Conservation (phyloP, 768 basidiomycete species). For the Podaxis sp. region DNA sequence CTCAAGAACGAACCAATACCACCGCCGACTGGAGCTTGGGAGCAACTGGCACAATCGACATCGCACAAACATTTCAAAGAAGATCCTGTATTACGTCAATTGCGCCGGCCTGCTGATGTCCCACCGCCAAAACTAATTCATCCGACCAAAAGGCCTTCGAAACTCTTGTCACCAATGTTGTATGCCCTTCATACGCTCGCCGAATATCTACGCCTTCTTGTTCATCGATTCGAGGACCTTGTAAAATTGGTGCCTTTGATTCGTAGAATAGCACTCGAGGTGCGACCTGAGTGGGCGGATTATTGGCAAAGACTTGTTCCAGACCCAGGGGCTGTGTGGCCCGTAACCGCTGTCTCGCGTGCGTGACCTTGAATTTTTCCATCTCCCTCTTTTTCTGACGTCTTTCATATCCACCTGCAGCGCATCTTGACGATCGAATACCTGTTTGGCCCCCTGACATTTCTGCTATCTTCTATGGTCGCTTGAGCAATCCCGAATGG, state of each 20-base stretch:
- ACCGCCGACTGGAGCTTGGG: slow-evolving; percentile 37
- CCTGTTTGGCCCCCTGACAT: slow-evolving; percentile 79
- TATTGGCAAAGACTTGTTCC: slow-evolving; percentile 88
- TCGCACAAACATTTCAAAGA: slow-evolving; percentile 49
- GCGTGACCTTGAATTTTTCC: not conserved
- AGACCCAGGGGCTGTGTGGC: slow-evolving; percentile 56
- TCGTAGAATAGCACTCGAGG: slow-evolving; percentile 54
- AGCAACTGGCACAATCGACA: slow-evolving; percentile 36
- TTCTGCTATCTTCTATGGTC: slow-evolving; percentile 57
- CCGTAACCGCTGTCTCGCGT: slow-evolving; percentile 17
- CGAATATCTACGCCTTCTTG: slow-evolving; percentile 60
- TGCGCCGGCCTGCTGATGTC: slow-evolving; percentile 29
- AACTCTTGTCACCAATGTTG: slow-evolving; percentile 53
- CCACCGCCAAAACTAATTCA: slow-evolving; percentile 19
- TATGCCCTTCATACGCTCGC: slow-evolving; percentile 78
- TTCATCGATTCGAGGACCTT: slow-evolving; percentile 52
- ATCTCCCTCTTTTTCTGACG: slow-evolving; percentile 26
- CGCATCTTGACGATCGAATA: slow-evolving; percentile 63
- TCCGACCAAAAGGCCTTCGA: slow-evolving; percentile 30
- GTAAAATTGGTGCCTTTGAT: slow-evolving; percentile 56
- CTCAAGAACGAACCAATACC: slow-evolving; percentile 22
- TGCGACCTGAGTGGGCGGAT: slow-evolving; percentile 86
- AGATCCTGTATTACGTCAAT: slow-evolving; percentile 49
- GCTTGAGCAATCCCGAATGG: slow-evolving; percentile 66
- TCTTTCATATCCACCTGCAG: slow-evolving; percentile 38